Evolutionary conservation across 2,329 filamentous ascomycete species (phyloP).

Genomic region (Hypoxylon sp.): DNA sequence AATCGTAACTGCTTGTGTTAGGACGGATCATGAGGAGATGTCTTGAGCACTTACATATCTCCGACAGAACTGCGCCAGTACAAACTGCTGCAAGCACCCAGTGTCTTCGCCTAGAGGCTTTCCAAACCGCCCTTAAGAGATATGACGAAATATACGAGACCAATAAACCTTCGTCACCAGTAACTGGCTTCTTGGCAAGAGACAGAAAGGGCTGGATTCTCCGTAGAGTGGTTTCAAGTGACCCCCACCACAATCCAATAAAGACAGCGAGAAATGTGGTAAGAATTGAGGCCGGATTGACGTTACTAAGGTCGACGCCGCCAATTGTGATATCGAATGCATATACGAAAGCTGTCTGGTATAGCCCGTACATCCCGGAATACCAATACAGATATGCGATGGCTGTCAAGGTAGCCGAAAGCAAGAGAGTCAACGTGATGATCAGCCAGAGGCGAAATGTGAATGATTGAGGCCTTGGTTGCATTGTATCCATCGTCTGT

Average conservation of each 20-base stretch:
- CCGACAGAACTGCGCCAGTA: conserved; percentile 31
- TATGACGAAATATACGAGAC: conserved; percentile 41
- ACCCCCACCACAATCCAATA: conserved; percentile 37
- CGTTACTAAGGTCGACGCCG: conserved; percentile 17
- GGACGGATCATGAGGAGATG: neutral
- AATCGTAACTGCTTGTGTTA: conserved; percentile 33
- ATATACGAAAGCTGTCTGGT: conserved; percentile 41
- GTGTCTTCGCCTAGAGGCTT: conserved; percentile 32
- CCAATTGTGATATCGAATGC: conserved; percentile 32
- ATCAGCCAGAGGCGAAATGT: conserved; percentile 22
- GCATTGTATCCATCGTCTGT: neutral
- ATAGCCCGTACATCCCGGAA: conserved; percentile 25
- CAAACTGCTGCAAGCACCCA: conserved; percentile 30
- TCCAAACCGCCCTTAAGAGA: conserved; percentile 28
- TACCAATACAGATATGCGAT: conserved; percentile 34
- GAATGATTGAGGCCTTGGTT: conserved; percentile 20
- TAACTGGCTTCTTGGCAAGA: conserved; percentile 30
- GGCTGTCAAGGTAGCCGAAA: conserved; percentile 11
- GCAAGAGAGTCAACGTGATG: conserved; percentile 13
- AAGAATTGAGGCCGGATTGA: conserved; percentile 40
- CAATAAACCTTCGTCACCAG: conserved; percentile 24
- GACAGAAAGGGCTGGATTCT: conserved; percentile 37
- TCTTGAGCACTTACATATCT: conserved; percentile 36
- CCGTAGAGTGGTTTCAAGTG: conserved; percentile 32
- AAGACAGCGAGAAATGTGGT: conserved; percentile 38